Evolutionary conservation across 345 rosid genomes (phyloP), one percentile per base, ranked within the genome.

Genomic region (Hirschfeldia incana): DNA sequence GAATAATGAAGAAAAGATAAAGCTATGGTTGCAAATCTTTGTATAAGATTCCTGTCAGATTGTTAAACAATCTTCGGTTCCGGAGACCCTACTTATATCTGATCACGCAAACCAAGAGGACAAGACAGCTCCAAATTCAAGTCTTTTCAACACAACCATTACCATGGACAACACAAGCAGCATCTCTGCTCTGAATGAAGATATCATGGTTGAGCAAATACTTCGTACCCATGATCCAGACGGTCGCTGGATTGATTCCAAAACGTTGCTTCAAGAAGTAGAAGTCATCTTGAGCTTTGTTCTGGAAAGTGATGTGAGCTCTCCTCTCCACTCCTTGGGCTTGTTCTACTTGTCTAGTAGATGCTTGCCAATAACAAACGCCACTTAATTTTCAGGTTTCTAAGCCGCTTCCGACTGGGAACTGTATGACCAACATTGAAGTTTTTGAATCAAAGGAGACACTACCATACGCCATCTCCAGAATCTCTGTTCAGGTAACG

Each of bases 221-320:
- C 85, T 89, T 58, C 78, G 86, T 16, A 67, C 80, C 76, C 96
- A 92, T 87, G 98, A 89, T 61, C 94, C 94, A 27, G 97, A 92
- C 68, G 90, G 88, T 7, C 91, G 92, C 29, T 74, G 81, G 71
- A 75, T 92, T 53, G 94, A 94, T 78, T 85, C 94, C 6, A 87
- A 84, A 81, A 81, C 58, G 75, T 74, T 92, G 73, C 87, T 92
- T 72, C 70, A 78, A 32, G 93, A 88, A 63, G 77, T 83, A 27
- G 90, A 94, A 86, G 86, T 85, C 69, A 68, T 87, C 78, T 80
- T 92, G 74, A 69, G 80, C 63, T 76, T 78, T 73, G 85, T 88
- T 36, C 49, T 89, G 46, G 6, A 81, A 49, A 77, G 70, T 42
- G 80, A 85, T 65, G 89, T 70, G 33, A 70, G 69, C 42, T 64